Base-by-base conservation (phyloP, 2,329 filamentous ascomycete species). In the Shiraia sp. region DNA sequence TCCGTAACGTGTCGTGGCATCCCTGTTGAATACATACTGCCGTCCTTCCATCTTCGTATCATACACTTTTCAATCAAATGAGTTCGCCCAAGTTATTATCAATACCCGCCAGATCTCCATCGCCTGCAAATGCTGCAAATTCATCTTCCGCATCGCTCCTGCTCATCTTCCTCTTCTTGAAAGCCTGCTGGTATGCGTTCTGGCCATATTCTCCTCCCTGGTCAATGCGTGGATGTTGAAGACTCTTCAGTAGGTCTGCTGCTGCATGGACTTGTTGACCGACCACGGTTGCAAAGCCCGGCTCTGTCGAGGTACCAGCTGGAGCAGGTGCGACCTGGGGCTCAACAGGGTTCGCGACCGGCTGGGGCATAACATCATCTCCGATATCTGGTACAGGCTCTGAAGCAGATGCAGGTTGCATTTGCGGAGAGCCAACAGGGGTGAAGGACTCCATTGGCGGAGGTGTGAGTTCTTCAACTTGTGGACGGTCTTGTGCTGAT, bases 391-490 rank as follows among this genome's bases (percentile, higher is more conserved):
- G 55, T 1, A 58, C 55, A 3, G 40, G 38, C 22, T 61, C 53
- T 22, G 40, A 33, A 9, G 13, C 40, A 8, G 40, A 30, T 4
- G 39, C 28, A 19, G 53, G 32, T 8, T 36, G 35, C 32, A 48
- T 50, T 13, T 66, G 70, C 1, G 77, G 76, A 5, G 75, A 77
- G 6, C 71, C 75, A 36, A 77, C 72, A 14, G 80, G 78, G 0
- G 77, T 79, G 40, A 79, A 69, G 7, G 72, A 71, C 40, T 82
- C 81, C 45, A 82, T 78, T 2, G 83, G 75, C 1, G 87, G 88
- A n/a, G 90, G 91, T 0, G 91, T 96, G 41, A 96, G 77, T 5
- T 85, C 87, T 68, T 97, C 92, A 42, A 95, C 79, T 55, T 91
- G 83, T 1, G 92, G 91, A 24, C 89, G 83, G 47, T 84, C 82